Conservation (phyloP, 129 eudicot species). For the Lactuca sativa region DNA sequence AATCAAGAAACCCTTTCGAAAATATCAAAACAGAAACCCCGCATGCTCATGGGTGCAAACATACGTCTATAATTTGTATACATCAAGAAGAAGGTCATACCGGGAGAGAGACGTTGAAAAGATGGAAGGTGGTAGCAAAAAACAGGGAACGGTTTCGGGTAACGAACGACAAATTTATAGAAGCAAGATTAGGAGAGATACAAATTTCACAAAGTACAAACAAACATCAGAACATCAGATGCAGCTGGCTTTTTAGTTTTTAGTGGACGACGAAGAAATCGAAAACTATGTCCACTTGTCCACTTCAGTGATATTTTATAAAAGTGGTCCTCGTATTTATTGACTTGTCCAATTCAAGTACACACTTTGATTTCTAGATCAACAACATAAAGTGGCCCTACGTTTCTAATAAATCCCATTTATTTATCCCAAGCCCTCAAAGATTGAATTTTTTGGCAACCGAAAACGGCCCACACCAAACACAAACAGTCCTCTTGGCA, state of each 20-base stretch:
- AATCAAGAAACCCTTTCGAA: neutral
- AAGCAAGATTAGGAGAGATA: neutral
- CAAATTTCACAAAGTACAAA: neutral
- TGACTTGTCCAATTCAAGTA: too few species aligned
- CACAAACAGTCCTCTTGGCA: too few species aligned
- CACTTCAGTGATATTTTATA: too few species aligned
- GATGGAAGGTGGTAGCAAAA: neutral
- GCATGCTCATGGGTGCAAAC: neutral
- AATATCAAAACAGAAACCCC: neutral
- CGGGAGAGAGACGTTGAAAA: conserved; percentile 6
- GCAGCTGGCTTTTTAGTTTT: neutral
- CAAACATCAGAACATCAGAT: neutral
- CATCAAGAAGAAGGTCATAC: neutral
- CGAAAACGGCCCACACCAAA: too few species aligned
- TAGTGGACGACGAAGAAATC: neutral
- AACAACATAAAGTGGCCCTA: too few species aligned
- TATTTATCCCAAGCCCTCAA: too few species aligned
- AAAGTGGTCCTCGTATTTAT: too few species aligned
- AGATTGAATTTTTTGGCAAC: too few species aligned
- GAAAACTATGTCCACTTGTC: neutral
- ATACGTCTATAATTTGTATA: neutral
- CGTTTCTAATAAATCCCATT: too few species aligned
- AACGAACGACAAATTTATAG: neutral
- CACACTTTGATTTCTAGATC: too few species aligned
- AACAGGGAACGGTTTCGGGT: neutral